Conservation (phyloP, 768 basidiomycete genomes). For the Collybia sordida region DNA sequence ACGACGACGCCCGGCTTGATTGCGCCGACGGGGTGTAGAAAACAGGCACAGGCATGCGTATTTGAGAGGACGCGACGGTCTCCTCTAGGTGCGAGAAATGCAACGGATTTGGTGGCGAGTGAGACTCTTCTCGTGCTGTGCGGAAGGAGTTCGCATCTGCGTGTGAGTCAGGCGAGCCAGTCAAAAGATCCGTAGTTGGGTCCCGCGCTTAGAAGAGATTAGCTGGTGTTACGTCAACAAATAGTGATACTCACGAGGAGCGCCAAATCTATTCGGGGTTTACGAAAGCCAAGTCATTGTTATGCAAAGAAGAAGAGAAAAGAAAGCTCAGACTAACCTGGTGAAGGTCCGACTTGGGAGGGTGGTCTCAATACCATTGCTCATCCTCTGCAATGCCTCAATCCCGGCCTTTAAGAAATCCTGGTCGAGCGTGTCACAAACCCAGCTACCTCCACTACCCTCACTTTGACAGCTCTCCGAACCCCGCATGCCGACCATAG, state of each 20-base stretch:
- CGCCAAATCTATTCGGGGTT: too few species aligned
- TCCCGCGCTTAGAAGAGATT: not conserved
- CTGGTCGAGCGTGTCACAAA: constrained; percentile 54
- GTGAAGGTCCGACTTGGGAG: constrained; percentile 81
- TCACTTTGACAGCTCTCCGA: constrained; percentile 2
- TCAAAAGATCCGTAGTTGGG: not conserved
- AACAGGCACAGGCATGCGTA: constrained; percentile 38
- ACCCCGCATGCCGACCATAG: constrained; percentile 6
- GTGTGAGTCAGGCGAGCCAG: constrained; percentile 12
- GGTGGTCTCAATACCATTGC: constrained; percentile 34
- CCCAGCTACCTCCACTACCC: constrained; percentile 1
- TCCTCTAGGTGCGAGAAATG: constrained; percentile 29
- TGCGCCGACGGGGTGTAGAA: constrained; percentile 33
- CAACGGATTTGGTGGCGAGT: constrained; percentile 8
- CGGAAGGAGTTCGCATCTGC: constrained; percentile 14
- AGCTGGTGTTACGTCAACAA: not conserved
- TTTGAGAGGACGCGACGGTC: constrained; percentile 25
- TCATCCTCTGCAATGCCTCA: constrained; percentile 67
- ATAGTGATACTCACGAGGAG: constrained; percentile 18
- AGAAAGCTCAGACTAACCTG: constrained; percentile 36
- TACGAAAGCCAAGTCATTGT: too few species aligned
- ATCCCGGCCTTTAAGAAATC: constrained; percentile 75
- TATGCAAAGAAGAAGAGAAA: constrained; percentile 4
- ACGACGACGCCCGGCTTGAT: constrained; percentile 29
- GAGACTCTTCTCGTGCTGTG: constrained; percentile 20